Base-by-base conservation (phyloP, 305 asterid species). In the Fraxinus velutina region DNA sequence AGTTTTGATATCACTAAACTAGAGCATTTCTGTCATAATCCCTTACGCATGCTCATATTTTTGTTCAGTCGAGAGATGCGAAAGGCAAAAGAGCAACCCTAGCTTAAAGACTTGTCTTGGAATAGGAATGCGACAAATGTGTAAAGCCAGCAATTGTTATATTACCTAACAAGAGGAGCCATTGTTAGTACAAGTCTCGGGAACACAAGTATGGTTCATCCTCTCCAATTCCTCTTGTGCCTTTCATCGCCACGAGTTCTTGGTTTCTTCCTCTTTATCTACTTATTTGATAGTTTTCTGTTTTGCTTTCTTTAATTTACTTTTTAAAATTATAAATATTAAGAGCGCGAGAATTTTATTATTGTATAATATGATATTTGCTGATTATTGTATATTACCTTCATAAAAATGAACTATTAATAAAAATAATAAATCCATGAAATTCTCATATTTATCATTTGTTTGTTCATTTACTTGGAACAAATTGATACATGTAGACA, bases 81-180 rank as follows among this genome's bases (percentile, higher is more conserved):
- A 90, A 90, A 86, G 94, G 97, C 36, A 88, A 92, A 86, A 89
- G 97, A 68, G 94, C 92, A 73, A 90, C 96, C 17, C 87, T 92
- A 30, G 96, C 94, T 83, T 92, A 76, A 87, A 27, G 73, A 10
- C 73, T 66, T 27, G 73, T 27, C 73, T 27, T 66, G 36, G 36
- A 66, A 60, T 60, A 60, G 21, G 70, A 60, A 64, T n/a, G 36
- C 34, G 4, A 27, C 73, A 24, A 66, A 12, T 66, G 17, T 27
- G 73, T 27, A 29, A 66, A 66, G 73, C 70, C 70, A 60, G 70
- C 27, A 17, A 6, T 60, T 60, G 30, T 2, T 21, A 0, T 52
- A 52, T n/a, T 15, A 50, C 21, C 21, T 50, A 50, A 50, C 22
- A 50, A 15, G 22, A n/a, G 62, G 62, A 52, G 17, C 64, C 9